Evolutionary conservation across 164 flowering plant species (phyloP), one percentile per base, ranked within the genome.

Genomic region (Magnolia officinalis): DNA sequence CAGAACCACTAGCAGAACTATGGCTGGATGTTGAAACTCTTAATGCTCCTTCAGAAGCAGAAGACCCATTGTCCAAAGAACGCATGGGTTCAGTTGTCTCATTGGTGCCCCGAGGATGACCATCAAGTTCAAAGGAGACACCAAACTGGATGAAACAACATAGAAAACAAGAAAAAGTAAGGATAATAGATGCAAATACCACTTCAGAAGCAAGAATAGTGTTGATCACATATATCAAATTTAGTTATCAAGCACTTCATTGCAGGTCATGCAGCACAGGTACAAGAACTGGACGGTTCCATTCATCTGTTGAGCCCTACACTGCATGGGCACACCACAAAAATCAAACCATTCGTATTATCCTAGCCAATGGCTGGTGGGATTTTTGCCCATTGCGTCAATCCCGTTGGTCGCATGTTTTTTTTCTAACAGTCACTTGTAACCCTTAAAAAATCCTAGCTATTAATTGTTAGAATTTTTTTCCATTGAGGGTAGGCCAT

Each of bases 121-220:
- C 63, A 75, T 86, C 88, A 75, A 90, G 84, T 76, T 81, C 81
- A 83, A 88, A 87, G 45, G 90, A 76, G 78, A 90, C 90, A 80
- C 73, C 80, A 64, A 96, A 96, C 99, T 96, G 89, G 77, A 74
- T 21, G 71, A 70, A 78, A 65, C 18, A 73, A 70, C 23, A 72
- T 14, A 75, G 71, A 74, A 64, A 50, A 45, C n/a, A 71, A 23
- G 64, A 70, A 63, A 19, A 72, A 63, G 66, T 29, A 49, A 6
- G 16, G 72, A 24, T 70, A 24, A 63, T 58, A 9, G 29, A 24
- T 72, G 50, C 6, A 64, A 31, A 71, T 51, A 23, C 49, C 2
- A 37, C 70, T 26, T 7, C 11, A 29, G 14, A 31, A 10, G 9
- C 45, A 37, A 37, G 45, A 37, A 37, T 37, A 37, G 45, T 37